Conservation (phyloP, 2,329 filamentous ascomycete genomes). For the Zalaria sp. region DNA sequence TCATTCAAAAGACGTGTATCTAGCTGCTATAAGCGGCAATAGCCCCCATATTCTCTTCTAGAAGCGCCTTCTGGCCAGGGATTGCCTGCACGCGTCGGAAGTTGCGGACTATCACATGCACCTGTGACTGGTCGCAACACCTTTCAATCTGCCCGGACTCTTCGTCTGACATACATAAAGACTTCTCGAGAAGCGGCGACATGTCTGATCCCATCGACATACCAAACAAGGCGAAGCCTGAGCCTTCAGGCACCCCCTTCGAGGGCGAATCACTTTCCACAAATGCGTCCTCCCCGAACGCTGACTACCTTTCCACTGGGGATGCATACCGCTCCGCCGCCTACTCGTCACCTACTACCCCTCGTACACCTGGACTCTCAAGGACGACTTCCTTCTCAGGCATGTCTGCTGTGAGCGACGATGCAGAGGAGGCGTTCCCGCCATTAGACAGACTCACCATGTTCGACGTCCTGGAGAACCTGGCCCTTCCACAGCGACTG, state of each 20-base stretch:
- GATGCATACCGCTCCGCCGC: slow-evolving; percentile 15
- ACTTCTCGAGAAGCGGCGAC: not conserved
- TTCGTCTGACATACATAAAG: no score
- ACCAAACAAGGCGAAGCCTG: slow-evolving; percentile 6
- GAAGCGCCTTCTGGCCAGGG: no score
- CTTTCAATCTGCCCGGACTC: no score
- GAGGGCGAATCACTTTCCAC: slow-evolving; percentile 1
- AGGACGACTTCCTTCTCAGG: slow-evolving; percentile 34
- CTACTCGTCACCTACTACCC: slow-evolving; percentile 17
- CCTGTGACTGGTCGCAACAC: no score
- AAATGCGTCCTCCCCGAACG: slow-evolving; percentile 1
- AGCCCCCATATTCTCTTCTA: no score
- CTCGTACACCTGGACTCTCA: slow-evolving; percentile 37
- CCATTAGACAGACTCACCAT: slow-evolving; percentile 81
- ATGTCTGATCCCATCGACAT: slow-evolving; percentile 11
- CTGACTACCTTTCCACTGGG: slow-evolving; percentile 21
- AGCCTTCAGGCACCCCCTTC: slow-evolving; percentile 4
- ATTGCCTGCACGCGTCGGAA: no score
- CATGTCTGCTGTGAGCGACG: slow-evolving; percentile 43
- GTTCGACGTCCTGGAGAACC: slow-evolving; percentile 86
- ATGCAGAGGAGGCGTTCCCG: slow-evolving; percentile 51
- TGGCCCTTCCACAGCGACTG: slow-evolving; percentile 76
- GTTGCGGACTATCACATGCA: no score
- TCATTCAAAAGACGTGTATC: no score
- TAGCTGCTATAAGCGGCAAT: no score